Evolutionary conservation across 805 yeast genomes (phyloP), one percentile per base, ranked within the genome.

Genomic region (Candida pseudoglaebosa): DNA sequence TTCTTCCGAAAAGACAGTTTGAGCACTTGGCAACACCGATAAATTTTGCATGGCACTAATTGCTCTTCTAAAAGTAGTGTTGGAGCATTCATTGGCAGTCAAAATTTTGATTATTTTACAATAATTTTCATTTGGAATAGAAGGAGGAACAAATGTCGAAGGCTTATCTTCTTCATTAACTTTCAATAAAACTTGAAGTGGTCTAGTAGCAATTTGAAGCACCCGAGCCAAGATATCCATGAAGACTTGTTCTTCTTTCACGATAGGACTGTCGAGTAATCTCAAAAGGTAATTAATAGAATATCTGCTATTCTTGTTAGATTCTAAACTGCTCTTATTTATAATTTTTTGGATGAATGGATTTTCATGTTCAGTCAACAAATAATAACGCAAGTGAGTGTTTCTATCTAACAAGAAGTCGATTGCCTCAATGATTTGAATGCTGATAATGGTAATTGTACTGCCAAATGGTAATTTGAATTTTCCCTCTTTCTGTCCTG

Each of bases 31-130:
- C 15, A 89, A 58, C 13, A 73, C 65, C 0, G 87, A 75, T 32
- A 90, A 57, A 52, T 84, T 82, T 47, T 83, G 90, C 81, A 90
- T 84, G 1, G 88, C 77, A 43, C 85, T 77, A 37, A 90, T 71
- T 0, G 90, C 80, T 54, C 89, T 85, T 50, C 88, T 88, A 64
- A 90, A 88, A 0, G 95, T 86, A 31, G 82, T 75, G 46, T 86
- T 82, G 24, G 90, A 80, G 54, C 96, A 88, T 40, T 90, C 95
- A 52, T 85, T 87, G 1, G 91, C 77, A 4, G 82, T 77, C 38
- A 90, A 67, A 22, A 86, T 78, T 16, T 78, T 71, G 12, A 85
- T 82, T 22, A 88, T 67, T 44, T 72, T 73, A 34, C 77, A 73
- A 51, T 87, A 66, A 46, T 81, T 82, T 15, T 67, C 60, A 29